Conservation (phyloP, 108 stramenopile species). For the Asterionellopsis glacialis region DNA sequence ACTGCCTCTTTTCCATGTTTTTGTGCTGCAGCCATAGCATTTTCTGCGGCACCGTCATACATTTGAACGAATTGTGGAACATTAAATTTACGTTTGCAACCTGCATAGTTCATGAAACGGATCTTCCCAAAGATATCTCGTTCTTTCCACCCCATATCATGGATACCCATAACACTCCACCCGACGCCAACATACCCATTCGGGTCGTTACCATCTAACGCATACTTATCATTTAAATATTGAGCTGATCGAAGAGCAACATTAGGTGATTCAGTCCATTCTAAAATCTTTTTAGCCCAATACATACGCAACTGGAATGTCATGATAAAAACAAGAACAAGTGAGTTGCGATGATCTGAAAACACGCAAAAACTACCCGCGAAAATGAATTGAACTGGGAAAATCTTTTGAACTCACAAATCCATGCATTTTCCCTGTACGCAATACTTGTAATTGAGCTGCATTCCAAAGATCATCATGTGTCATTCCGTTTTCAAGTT, state of each 20-base stretch:
- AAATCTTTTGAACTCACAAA: slow-evolving; percentile 60
- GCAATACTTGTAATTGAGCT: slow-evolving; percentile 88
- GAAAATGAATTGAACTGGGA: background rate
- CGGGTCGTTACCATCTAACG: slow-evolving; percentile 95
- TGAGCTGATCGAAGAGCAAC: slow-evolving; percentile 84
- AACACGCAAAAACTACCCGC: background rate
- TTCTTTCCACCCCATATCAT: slow-evolving; percentile 89
- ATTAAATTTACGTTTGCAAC: slow-evolving; percentile 95
- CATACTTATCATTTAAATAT: slow-evolving; percentile 96
- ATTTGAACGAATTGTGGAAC: slow-evolving; percentile 71
- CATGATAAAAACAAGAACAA: background rate
- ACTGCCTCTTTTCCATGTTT: slow-evolving; percentile 4
- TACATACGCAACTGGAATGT: slow-evolving; percentile 87
- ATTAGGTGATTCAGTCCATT: slow-evolving; percentile 90
- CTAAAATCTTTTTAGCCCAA: slow-evolving; percentile 99
- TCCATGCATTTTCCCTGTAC: slow-evolving; percentile 95
- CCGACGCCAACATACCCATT: slow-evolving; percentile 98
- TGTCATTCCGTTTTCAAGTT: slow-evolving; percentile 84
- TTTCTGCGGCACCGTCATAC: slow-evolving; percentile 66
- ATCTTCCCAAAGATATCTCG: slow-evolving; percentile 98
- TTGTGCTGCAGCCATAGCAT: slow-evolving; percentile 45
- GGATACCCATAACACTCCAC: slow-evolving; percentile 96
- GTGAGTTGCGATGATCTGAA: background rate
- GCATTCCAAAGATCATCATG: slow-evolving; percentile 99
- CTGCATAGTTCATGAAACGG: slow-evolving; percentile 95